Evolutionary conservation across 2,329 filamentous ascomycete species (phyloP), one percentile per base, ranked within the genome.

Genomic region (Diaporthe longicolla): DNA sequence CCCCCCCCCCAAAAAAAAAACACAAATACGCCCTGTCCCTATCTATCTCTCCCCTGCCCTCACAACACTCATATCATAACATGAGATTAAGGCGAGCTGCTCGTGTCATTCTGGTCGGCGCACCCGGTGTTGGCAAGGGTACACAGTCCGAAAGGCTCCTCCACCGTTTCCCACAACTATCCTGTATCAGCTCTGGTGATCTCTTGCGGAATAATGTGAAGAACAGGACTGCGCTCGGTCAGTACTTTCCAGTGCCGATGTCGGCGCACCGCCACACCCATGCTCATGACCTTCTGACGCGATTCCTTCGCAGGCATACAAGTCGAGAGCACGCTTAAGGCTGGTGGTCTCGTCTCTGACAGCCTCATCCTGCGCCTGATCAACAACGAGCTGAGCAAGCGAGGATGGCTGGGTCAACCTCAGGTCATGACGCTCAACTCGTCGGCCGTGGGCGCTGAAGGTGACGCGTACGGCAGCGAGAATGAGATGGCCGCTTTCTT

Each of bases 81-180:
- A 92, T 92, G 90, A 88, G 91, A 85, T 90, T 97, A 80, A 89
- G 89, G 77, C 92, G 89, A 85, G 96, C 97, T 73, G 97, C 97
- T 71, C 93, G 97, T 76, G 93, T 98, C 77, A 98, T 99, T 81
- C 91, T 99, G 78, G 91, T 99, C 79, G 97, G 97, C 79, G 95
- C 96, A 70, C 97, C 97, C n/a, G 95, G 95, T 74, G 97, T 98
- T 73, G 97, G 97, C 76, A 99, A 99, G 84, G 97, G 96, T 76
- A 99, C 97, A 4, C 97, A 99, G 86, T 95, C 94, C 69, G 94
- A 97, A 83, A 92, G 97, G 76, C 88, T 99, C 76, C 92, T 98
- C 78, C 87, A 92, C 78, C 92, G 94, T 78, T 99, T 97, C 81
- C 94, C 95, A 4, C 94, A 98, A 81, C 88, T 99, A 61, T 93